phyloP scores from a whole-genome alignment of 2,329 filamentous ascomycete genomes.

The Aspergillus jensenii region DNA sequence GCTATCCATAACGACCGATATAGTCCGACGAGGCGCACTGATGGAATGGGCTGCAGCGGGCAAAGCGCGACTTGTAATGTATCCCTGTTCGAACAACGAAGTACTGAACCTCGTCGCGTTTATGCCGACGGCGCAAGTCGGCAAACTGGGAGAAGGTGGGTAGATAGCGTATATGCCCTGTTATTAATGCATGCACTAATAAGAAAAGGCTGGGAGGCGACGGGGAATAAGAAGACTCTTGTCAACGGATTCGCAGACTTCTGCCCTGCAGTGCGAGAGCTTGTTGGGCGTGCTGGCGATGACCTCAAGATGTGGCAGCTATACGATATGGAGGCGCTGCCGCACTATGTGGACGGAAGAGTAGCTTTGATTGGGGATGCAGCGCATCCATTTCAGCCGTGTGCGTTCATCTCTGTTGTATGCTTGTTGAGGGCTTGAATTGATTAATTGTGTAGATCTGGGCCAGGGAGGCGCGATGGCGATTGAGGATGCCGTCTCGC shows the following conservation, averaged over 20 bases:
- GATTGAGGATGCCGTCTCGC: constrained; percentile 31
- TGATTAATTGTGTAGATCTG: constrained; percentile 20
- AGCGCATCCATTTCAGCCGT: constrained; percentile 65
- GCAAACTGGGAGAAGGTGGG: constrained; percentile 14
- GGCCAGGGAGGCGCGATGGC: constrained; percentile 35
- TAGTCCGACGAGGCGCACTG: constrained; percentile 35
- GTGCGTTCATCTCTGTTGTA: constrained; percentile 3
- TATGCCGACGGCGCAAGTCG: constrained; percentile 47
- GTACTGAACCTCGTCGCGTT: constrained; percentile 49
- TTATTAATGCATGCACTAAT: too few species aligned
- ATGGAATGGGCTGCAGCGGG: constrained; percentile 40
- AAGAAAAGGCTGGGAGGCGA: constrained; percentile 19
- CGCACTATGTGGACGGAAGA: constrained; percentile 53
- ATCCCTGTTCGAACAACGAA: constrained; percentile 47
- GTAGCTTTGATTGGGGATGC: constrained; percentile 64
- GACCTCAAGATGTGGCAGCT: constrained; percentile 58
- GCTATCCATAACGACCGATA: constrained; percentile 9
- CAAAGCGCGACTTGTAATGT: constrained; percentile 47
- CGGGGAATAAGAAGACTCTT: constrained; percentile 19
- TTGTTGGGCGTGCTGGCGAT: constrained; percentile 36
- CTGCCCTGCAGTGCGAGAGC: constrained; percentile 14
- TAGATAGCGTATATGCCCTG: constrained; percentile 12
- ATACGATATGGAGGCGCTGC: constrained; percentile 60
- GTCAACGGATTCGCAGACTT: constrained; percentile 19
- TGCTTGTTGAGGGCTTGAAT: background rate